Conservation (phyloP, 306 rosid species). For the Rosa persica region DNA sequence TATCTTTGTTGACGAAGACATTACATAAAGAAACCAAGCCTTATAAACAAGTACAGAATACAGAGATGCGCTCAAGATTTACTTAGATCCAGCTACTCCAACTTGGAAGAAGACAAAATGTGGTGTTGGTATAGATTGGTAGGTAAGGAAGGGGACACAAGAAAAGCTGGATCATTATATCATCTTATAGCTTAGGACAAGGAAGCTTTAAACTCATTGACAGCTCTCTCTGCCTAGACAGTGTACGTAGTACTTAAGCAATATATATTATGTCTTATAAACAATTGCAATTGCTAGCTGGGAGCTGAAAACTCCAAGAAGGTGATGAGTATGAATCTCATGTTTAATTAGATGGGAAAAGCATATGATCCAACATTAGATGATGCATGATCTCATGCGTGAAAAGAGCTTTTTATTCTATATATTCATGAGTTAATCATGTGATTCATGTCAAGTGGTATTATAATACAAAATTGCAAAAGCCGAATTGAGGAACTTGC, state of each 20-base stretch:
- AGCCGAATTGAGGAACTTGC: neutral
- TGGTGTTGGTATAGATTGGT: neutral
- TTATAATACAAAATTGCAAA: neutral
- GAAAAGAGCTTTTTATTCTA: neutral
- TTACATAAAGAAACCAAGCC: neutral
- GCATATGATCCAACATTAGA: neutral
- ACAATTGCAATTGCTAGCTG: neutral
- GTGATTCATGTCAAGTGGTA: neutral
- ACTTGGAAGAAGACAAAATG: slow-evolving; percentile 7
- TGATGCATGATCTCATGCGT: neutral
- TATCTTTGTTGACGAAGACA: neutral
- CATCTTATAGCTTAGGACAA: neutral
- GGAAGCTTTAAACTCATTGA: slow-evolving; percentile 9
- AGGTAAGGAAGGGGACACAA: slow-evolving; percentile 1
- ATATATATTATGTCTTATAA: neutral
- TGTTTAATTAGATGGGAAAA: neutral
- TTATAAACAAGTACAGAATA: neutral
- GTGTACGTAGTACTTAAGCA: neutral
- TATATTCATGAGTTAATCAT: neutral
- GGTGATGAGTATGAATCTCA: neutral
- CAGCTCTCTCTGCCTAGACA: neutral
- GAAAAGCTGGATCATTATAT: neutral
- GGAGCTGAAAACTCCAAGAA: slow-evolving; percentile 4
- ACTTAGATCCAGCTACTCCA: neutral
- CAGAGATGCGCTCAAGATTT: neutral